Conservation (phyloP, 768 basidiomycete species). For the Collybiopsis luxurians region DNA sequence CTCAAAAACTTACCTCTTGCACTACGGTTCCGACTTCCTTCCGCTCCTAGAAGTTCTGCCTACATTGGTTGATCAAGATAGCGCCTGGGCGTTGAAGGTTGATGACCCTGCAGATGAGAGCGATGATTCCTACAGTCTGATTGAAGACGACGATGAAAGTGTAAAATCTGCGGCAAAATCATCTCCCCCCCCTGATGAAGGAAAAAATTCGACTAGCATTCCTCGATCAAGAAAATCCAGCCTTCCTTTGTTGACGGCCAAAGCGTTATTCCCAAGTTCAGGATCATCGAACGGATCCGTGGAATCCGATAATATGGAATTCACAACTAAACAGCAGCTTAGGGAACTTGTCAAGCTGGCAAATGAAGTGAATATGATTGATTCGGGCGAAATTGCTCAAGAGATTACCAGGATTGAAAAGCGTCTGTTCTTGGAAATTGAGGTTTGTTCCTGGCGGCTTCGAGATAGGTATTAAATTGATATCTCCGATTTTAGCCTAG, state of each 20-base stretch:
- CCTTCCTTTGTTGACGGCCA: constrained; percentile 47
- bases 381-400: constrained; percentile 71
- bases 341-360: constrained; percentile 62
- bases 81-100: constrained; percentile 70
- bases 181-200: constrained; percentile 20
- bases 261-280: constrained; percentile 38
- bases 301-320: constrained; percentile 31
- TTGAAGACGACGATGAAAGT: constrained; percentile 53
- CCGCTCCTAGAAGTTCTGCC: constrained; percentile 74
- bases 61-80: constrained; percentile 62
- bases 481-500: constrained; percentile 55
- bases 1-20: constrained; percentile 76
- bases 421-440: constrained; percentile 68
- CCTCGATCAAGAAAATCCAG: constrained; percentile 68
- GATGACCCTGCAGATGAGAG: constrained; percentile 57
- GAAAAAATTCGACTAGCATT: constrained; percentile 19
- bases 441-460: constrained; percentile 44
- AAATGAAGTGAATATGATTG: constrained; percentile 51
- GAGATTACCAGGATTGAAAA: constrained; percentile 81
- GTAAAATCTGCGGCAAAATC: constrained; percentile 10
- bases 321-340: constrained; percentile 53
- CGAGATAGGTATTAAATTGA: constrained; percentile 6
- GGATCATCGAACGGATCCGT: constrained; percentile 22
- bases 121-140: constrained; percentile 55
- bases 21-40: constrained; percentile 81